A percentile compares a stretch with the other conserved stretches of the same genome.
phyloP scores from a whole-genome alignment of 2,329 filamentous ascomycete genomes.

The Fusarium keratoplasticum region DNA sequence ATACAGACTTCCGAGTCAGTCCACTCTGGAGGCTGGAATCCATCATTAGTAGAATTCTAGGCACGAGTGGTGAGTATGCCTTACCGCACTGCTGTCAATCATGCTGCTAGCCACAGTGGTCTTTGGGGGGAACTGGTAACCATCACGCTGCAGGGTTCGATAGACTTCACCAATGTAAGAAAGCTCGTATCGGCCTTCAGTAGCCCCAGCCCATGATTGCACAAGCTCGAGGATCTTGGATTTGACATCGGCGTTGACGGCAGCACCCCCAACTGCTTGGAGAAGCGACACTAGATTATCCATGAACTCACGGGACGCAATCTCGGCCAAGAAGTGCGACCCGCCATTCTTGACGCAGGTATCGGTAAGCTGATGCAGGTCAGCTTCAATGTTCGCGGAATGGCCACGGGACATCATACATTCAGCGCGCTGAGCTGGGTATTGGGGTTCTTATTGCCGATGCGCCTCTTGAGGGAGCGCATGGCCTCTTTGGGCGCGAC shows the following conservation, averaged over 20 bases:
- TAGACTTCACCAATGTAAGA: slow-evolving; percentile 92
- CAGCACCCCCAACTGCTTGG: slow-evolving; percentile 78
- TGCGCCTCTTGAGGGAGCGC: slow-evolving; percentile 92
- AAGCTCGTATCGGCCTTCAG: slow-evolving; percentile 85
- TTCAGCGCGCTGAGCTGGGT: slow-evolving; percentile 95
- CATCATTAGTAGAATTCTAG: slow-evolving; percentile 11
- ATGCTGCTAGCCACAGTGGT: slow-evolving; percentile 93
- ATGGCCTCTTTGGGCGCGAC: slow-evolving; percentile 98
- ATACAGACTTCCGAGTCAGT: slow-evolving; percentile 98
- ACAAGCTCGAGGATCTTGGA: slow-evolving; percentile 92
- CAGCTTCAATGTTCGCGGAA: slow-evolving; percentile 16
- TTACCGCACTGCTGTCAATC: slow-evolving; percentile 94
- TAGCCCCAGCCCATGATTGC: slow-evolving; percentile 91
- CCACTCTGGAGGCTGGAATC: slow-evolving; percentile 88
- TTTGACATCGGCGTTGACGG: slow-evolving; percentile 87
- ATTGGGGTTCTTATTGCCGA: slow-evolving; percentile 98
- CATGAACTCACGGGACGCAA: slow-evolving; percentile 98
- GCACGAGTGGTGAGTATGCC: slow-evolving; percentile 49
- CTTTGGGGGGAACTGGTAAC: slow-evolving; percentile 89
- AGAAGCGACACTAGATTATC: slow-evolving; percentile 94
- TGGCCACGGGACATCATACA: slow-evolving; percentile 59
- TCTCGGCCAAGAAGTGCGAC: slow-evolving; percentile 92
- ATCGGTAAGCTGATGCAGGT: slow-evolving; percentile 78
- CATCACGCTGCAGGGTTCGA: slow-evolving; percentile 82
- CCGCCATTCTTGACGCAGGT: slow-evolving; percentile 99